Evolutionary conservation across 768 basidiomycete species (phyloP).

Genomic region (Mycena filopes): DNA sequence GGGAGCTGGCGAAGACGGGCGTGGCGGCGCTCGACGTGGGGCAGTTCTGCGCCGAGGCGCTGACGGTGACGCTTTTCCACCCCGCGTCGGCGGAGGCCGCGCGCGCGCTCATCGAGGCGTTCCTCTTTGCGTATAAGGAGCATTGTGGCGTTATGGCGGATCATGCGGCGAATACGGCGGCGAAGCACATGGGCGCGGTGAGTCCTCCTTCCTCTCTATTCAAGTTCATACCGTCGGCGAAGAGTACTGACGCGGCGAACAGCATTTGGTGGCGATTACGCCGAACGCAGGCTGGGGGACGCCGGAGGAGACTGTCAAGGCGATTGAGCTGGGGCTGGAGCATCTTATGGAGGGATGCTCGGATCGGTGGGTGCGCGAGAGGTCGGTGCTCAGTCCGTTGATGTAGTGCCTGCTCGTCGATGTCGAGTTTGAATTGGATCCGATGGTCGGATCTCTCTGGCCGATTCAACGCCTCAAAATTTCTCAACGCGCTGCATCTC

Average conservation of each 20-base stretch:
- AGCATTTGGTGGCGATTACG: constrained; percentile 22
- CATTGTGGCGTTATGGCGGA: constrained; percentile 16
- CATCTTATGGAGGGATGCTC: constrained; percentile 23
- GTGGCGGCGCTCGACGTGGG: constrained; percentile 68
- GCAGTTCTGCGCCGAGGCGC: constrained; percentile 72
- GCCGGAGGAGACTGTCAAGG: constrained; percentile 26
- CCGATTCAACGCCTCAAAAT: no score
- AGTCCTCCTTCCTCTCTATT: not conserved
- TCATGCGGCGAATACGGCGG: constrained; percentile 17
- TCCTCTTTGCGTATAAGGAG: constrained; percentile 55
- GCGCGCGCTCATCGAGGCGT: constrained; percentile 50
- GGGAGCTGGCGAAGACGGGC: constrained; percentile 73
- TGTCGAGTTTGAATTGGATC: no score
- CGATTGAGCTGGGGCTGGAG: constrained; percentile 15
- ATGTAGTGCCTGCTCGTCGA: constrained; percentile 10
- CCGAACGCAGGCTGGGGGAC: constrained; percentile 21
- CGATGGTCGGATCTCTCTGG: no score
- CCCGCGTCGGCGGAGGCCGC: constrained; percentile 51
- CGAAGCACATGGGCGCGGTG: constrained; percentile 28
- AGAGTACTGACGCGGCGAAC: not conserved
- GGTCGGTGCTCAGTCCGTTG: constrained; percentile 17
- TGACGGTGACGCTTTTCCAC: constrained; percentile 59
- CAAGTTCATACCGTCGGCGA: not conserved
- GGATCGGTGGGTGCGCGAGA: constrained; percentile 23
- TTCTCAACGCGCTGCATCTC: no score